Conservation (phyloP, 1,284 basidiomycete species). For the Peniophora sp. region DNA sequence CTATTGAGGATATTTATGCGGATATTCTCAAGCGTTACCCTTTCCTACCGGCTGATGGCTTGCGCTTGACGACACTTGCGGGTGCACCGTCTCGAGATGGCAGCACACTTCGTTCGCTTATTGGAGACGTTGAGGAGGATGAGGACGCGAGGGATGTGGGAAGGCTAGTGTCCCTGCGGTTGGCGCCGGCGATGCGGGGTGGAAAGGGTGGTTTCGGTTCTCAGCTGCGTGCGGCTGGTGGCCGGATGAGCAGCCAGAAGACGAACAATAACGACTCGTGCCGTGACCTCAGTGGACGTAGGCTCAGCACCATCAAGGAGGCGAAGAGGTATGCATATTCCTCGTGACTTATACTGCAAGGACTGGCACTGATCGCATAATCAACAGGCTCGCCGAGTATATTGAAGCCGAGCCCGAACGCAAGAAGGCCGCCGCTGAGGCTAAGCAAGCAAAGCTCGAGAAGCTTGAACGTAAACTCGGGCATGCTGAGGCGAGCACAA, state of each 20-base stretch:
- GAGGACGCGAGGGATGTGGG: conserved; percentile 3
- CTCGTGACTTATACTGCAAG: neutral
- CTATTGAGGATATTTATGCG: conserved; percentile 41
- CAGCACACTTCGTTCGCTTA: conserved; percentile 37
- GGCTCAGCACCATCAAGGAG: conserved; percentile 92
- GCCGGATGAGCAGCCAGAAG: conserved; percentile 95
- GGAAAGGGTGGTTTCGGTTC: conserved; percentile 98
- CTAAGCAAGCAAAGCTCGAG: conserved; percentile 82
- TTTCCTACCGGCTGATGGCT: conserved; percentile 38
- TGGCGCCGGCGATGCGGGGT: conserved; percentile 69
- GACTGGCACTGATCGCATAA: conserved; percentile 6
- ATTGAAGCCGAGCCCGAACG: conserved; percentile 82
- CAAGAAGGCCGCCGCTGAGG: conserved; percentile 72
- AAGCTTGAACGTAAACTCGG: conserved; percentile 77
- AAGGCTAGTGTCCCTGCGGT: conserved; percentile 48
- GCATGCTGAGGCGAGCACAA: conserved; percentile 33
- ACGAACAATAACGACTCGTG: conserved; percentile 95
- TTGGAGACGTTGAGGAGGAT: conserved; percentile 10
- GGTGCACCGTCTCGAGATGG: conserved; percentile 36
- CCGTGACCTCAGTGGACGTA: conserved; percentile 84
- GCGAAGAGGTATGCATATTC: conserved; percentile 79
- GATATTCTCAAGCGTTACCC: conserved; percentile 53
- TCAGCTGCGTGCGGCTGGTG: conserved; percentile 93
- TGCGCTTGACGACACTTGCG: conserved; percentile 46
- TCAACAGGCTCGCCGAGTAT: conserved; percentile 75